These are phyloP conservation scores for Annulohypoxylon bovei DNA, from an alignment of 495 filamentous ascomycete species.

Conservation along the genomic window DNA sequence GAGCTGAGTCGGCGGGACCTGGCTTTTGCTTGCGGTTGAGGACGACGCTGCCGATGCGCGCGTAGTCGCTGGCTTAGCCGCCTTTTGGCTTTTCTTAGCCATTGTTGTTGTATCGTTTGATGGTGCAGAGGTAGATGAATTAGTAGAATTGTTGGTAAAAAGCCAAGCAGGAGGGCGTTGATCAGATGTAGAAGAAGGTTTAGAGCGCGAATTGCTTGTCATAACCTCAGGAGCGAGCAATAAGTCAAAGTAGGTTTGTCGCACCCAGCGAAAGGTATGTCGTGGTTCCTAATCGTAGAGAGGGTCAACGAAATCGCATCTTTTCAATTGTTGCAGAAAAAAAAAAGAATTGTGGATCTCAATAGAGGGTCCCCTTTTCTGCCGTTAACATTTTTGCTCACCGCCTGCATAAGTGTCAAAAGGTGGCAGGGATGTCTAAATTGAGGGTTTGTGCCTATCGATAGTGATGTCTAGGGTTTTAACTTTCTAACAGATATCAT, in stretches of 20 bases:
- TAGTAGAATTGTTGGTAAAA: conserved; percentile 55
- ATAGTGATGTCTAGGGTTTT: too few species aligned
- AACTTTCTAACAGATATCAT: too few species aligned
- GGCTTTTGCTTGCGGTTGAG: conserved; percentile 25
- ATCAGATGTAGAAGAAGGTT: conserved; percentile 19
- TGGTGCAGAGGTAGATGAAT: conserved; percentile 17
- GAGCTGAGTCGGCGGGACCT: conserved; percentile 64
- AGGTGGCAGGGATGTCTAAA: background rate
- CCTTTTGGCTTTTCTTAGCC: conserved; percentile 46
- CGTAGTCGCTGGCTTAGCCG: conserved; percentile 28
- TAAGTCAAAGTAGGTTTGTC: background rate
- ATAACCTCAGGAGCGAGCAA: conserved; percentile 36
- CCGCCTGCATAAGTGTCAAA: conserved; percentile 1
- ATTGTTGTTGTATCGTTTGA: conserved; percentile 30
- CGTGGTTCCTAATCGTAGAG: background rate
- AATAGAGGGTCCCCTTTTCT: conserved; percentile 20
- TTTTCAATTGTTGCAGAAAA: conserved; percentile 16
- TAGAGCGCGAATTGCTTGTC: conserved; percentile 25
- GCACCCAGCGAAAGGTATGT: conserved; percentile 3
- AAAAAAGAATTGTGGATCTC: conserved; percentile 42
- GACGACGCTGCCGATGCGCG: conserved; percentile 8
- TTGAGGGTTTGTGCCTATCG: too few species aligned
- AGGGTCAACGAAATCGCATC: conserved; percentile 11
- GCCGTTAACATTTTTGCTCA: conserved; percentile 27
- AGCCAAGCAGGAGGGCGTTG: conserved; percentile 55